phyloP scores from a whole-genome alignment of 139 green algal genomes.

The Diplosphaera chodatii region DNA sequence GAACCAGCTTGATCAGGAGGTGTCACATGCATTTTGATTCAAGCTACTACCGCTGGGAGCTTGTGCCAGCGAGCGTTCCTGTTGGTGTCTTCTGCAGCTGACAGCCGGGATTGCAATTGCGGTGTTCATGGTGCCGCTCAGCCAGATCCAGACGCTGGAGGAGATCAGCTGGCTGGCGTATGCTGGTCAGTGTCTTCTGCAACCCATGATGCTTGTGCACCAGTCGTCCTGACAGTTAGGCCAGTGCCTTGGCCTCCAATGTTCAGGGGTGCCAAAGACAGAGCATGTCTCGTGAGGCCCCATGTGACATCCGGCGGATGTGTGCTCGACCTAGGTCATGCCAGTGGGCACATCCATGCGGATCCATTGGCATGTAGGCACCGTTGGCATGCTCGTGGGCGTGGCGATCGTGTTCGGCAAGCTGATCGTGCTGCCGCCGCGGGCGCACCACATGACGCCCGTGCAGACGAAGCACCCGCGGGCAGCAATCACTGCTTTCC shows the following conservation, averaged over 20 bases:
- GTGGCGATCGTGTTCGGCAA: background rate
- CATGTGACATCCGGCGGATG: no score
- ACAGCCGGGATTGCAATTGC: background rate
- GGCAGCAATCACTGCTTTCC: background rate
- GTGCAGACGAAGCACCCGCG: background rate
- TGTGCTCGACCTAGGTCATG: no score
- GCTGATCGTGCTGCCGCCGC: background rate
- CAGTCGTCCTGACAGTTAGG: no score
- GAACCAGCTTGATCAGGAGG: no score
- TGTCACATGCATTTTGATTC: no score
- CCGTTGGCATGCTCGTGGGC: background rate
- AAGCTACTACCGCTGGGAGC: no score
- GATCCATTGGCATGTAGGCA: no score
- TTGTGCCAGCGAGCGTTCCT: no score
- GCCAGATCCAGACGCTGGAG: constrained; percentile 1
- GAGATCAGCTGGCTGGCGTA: background rate
- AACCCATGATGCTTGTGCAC: background rate
- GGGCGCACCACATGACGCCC: background rate
- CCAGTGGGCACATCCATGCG: no score
- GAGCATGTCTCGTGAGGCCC: no score
- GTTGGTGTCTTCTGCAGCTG: background rate
- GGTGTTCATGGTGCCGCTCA: background rate
- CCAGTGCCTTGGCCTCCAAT: no score
- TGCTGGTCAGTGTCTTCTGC: background rate
- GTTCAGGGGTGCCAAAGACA: no score